phyloP scores from a whole-genome alignment of 306 rosid genomes.

The Gynostemma pentaphyllum region DNA sequence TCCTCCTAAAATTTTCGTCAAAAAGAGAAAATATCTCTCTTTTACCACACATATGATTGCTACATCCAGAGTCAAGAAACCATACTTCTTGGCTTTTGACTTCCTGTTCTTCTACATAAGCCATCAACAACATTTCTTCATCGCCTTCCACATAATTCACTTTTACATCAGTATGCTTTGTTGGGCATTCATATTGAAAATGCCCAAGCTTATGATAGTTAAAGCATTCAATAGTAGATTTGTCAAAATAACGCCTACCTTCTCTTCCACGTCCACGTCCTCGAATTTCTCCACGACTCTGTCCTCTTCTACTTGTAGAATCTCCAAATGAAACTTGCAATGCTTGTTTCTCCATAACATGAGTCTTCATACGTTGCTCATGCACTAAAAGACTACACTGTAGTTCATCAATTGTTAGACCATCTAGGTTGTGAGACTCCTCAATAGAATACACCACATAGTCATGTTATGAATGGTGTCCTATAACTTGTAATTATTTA shows the following conservation, averaged over 20 bases:
- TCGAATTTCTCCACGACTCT: not conserved
- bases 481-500: too few species aligned
- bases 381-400: not conserved
- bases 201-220: not conserved
- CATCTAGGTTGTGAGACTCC: not conserved
- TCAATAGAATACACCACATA: not conserved
- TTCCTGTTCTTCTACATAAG: not conserved
- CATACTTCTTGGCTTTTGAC: not conserved
- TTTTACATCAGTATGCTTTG: too few species aligned
- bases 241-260: not conserved
- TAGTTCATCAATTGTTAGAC: not conserved
- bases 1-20: not conserved
- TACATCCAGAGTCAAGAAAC: too few species aligned
- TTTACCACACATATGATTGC: not conserved
- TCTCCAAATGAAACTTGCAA: too few species aligned
- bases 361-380: too few species aligned
- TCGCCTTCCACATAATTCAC: not conserved
- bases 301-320: not conserved
- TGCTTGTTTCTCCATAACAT: too few species aligned
- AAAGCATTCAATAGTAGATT: not conserved
- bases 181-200: conserved; percentile 4
- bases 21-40: not conserved
- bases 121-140: conserved; percentile 2
- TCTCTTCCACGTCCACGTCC: not conserved
- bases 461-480: too few species aligned